Evolutionary conservation across 805 yeast genomes (phyloP), one percentile per base, ranked within the genome.

Genomic region (Candida pseudofarinosa): DNA sequence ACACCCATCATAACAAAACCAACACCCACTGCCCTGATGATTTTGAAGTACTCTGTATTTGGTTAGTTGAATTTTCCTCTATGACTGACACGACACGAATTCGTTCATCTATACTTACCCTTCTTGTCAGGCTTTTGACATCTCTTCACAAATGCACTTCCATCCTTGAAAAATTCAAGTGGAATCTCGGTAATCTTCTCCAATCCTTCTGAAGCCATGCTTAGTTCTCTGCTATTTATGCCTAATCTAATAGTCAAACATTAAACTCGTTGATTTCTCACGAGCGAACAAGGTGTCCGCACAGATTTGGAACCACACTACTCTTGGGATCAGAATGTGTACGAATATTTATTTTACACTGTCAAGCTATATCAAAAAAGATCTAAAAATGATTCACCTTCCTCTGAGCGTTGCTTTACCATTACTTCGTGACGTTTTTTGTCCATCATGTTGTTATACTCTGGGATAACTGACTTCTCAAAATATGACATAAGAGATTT

Each of bases 1-100:
- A 88, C 85, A 61, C 99, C 99, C 90, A 91, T 93, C 80, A 91
- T 91, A 56, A 91, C 74, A 70, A 91, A 91, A 54, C 99, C 99
- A 50, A 90, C 77, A 58, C 98, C 98, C 41, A 91, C 98, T 41
- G 97, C 97, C 69, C 93, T 85, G 51, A 93, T 79, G 60, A 91
- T 85, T 67, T 85, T 84, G 46, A 82, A 56, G 76, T 87, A 91
- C 71, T 91, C 99, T 78, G 39, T 28, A 18, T n/a, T 4, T 35
- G 51, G 47, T 47, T n/a, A 4, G 28, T 17, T 32, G 6, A n/a
- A 32, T 32, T n/a, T 26, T 8, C 31, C 13, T 26, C 31, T 13
- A 8, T 26, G 13, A 26, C 31, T 26, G 13, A 8, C 13, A 8
- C 31, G 8, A 26, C 31, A 26, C 31, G 13, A 26, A 26, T n/a